These are phyloP conservation scores for Sporobolomyces pararoseus DNA, from an alignment of 768 basidiomycete genomes.

Conservation along the genomic window DNA sequence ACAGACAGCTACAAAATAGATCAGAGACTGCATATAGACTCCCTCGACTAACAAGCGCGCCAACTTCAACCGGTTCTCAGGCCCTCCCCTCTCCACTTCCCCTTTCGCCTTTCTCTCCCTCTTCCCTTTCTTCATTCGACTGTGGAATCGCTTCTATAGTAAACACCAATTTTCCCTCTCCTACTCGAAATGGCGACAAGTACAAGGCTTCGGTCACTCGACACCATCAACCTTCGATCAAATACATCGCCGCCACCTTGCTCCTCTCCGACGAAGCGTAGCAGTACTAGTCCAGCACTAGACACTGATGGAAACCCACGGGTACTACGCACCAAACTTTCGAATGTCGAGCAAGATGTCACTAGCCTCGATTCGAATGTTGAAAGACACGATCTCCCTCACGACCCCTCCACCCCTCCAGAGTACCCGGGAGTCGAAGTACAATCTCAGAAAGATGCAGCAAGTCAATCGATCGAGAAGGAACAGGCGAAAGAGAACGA, in stretches of 20 bases:
- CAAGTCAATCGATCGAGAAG: not conserved
- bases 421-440: not conserved
- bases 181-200: slow-evolving; percentile 3
- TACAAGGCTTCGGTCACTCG: not conserved
- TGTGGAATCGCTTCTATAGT: too few relatives aligned
- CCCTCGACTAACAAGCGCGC: too few relatives aligned
- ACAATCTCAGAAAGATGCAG: too few relatives aligned
- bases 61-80: too few relatives aligned
- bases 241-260: slow-evolving; percentile 17
- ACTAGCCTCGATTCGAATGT: not conserved
- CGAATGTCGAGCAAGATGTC: not conserved
- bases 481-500: not conserved
- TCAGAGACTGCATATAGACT: too few relatives aligned
- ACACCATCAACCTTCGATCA: slow-evolving; percentile 10
- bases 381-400: not conserved
- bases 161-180: not conserved
- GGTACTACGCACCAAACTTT: slow-evolving; percentile 20
- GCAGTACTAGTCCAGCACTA: slow-evolving; percentile 11
- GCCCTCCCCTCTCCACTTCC: too few relatives aligned
- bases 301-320: slow-evolving; percentile 4
- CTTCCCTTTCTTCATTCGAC: too few relatives aligned
- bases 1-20: too few relatives aligned
- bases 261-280: slow-evolving; percentile 23
- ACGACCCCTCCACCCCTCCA: slow-evolving; percentile 29
- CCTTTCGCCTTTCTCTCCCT: too few relatives aligned